phyloP scores from a whole-genome alignment of 2,329 filamentous ascomycete species.

The Cordyceps tenuipes region DNA sequence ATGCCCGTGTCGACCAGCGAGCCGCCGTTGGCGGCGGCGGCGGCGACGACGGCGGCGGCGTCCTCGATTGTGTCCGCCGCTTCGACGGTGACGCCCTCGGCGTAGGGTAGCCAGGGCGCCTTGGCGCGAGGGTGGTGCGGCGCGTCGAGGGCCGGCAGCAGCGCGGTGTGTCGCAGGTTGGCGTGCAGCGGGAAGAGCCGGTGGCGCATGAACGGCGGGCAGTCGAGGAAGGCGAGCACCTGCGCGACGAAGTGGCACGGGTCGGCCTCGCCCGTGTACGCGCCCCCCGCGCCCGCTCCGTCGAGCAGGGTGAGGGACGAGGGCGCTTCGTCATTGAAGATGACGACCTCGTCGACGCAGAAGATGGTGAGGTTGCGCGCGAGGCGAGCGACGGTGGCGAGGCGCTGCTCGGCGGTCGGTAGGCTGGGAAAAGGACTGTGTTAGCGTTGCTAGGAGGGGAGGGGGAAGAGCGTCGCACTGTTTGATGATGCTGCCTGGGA shows the following conservation, averaged over 20 bases:
- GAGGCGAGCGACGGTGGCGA: slow-evolving; percentile 62
- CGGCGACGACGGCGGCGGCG: too few species aligned
- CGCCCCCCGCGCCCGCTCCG: not conserved
- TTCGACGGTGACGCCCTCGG: slow-evolving; percentile 62
- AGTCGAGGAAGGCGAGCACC: slow-evolving; percentile 73
- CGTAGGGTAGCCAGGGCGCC: slow-evolving; percentile 65
- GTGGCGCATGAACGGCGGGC: slow-evolving; percentile 72
- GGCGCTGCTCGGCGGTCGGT: slow-evolving; percentile 66
- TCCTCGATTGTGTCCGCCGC: not conserved
- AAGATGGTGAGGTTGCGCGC: slow-evolving; percentile 77
- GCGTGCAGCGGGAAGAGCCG: slow-evolving; percentile 69
- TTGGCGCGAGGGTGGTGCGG: slow-evolving; percentile 70
- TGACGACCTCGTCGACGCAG: slow-evolving; percentile 72
- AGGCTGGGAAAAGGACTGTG: slow-evolving; percentile 38
- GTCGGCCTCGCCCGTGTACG: slow-evolving; percentile 62
- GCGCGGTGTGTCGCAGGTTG: slow-evolving; percentile 64
- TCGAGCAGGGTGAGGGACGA: slow-evolving; percentile 36
- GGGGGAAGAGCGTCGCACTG: slow-evolving; percentile 42
- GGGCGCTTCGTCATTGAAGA: slow-evolving; percentile 62
- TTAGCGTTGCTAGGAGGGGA: too few species aligned
- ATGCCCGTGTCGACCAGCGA: slow-evolving; percentile 50
- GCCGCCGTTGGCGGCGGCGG: slow-evolving; percentile 27
- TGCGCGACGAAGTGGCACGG: slow-evolving; percentile 75
- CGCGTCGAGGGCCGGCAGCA: slow-evolving; percentile 72
- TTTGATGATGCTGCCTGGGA: slow-evolving; percentile 69